These are phyloP conservation scores for Yarrowia alimentaria DNA, from an alignment of 805 yeast species.

Conservation along the genomic window DNA sequence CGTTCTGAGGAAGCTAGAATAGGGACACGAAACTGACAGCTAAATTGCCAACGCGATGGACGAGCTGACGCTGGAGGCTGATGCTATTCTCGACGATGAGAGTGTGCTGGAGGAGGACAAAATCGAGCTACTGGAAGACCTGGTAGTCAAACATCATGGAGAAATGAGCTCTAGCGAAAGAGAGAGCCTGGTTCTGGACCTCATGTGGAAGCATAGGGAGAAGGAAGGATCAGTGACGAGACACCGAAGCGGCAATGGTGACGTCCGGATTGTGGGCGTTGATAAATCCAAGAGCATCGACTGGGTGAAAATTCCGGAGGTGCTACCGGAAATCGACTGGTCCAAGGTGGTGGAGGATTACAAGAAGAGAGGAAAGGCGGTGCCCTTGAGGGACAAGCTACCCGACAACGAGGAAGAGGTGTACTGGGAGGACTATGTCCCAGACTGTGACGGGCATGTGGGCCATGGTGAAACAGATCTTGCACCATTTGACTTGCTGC, in stretches of 20 bases:
- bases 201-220: conserved; percentile 45
- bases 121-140: conserved; percentile 43
- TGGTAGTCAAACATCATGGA: conserved; percentile 36
- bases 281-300: conserved; percentile 23
- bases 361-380: conserved; percentile 11
- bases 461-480: conserved; percentile 26
- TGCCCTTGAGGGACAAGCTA: conserved; percentile 3
- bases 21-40: not conserved
- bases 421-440: conserved; percentile 27
- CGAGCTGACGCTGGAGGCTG: conserved; percentile 35
- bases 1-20: not conserved
- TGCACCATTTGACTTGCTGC: conserved; percentile 44
- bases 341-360: conserved; percentile 19
- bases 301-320: conserved; percentile 22
- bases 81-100: conserved; percentile 39
- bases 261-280: conserved; percentile 16
- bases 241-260: conserved; percentile 16
- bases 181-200: conserved; percentile 44
- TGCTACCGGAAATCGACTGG: conserved; percentile 31
- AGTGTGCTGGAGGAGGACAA: conserved; percentile 43
- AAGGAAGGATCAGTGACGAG: conserved; percentile 29
- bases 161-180: conserved; percentile 33
- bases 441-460: conserved; percentile 14
- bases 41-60: conserved; percentile 1
- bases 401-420: conserved; percentile 27